Conservation (phyloP, 257 asterid species). For the Solanum chiquidenum region DNA sequence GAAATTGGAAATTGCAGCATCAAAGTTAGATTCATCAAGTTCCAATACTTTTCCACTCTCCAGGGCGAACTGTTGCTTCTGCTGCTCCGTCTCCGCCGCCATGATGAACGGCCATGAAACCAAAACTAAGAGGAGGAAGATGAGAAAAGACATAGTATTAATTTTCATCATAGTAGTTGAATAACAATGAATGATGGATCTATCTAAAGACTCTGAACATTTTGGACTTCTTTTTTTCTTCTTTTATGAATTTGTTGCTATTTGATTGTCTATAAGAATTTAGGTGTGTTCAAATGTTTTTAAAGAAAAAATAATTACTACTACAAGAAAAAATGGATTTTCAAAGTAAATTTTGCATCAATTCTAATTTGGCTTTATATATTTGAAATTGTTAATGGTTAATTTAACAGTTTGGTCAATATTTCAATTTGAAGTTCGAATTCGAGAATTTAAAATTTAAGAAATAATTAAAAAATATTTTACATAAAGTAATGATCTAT, state of each 20-base stretch:
- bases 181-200: not conserved
- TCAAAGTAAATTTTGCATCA: not conserved
- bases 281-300: not conserved
- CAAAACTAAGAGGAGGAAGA: conserved; percentile 1
- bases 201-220: not conserved
- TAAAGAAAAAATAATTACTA: not conserved
- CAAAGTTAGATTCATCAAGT: conserved; percentile 70
- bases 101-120: not conserved
- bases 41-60: conserved; percentile 70
- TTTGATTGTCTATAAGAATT: not conserved
- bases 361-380: not conserved
- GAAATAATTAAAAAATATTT: not conserved
- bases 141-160: not conserved
- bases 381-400: not conserved
- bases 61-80: conserved; percentile 26
- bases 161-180: not conserved
- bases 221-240: not conserved
- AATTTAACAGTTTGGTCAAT: not conserved
- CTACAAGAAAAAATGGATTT: not conserved
- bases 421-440: not conserved
- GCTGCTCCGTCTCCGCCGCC: not conserved
- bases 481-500: not conserved
- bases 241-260: not conserved
- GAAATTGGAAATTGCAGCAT: conserved; percentile 67
- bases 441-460: not conserved